These are phyloP conservation scores for Catenaria anguillulae DNA, from an alignment of 371 early-diverging fungal species.

Conservation along the genomic window DNA sequence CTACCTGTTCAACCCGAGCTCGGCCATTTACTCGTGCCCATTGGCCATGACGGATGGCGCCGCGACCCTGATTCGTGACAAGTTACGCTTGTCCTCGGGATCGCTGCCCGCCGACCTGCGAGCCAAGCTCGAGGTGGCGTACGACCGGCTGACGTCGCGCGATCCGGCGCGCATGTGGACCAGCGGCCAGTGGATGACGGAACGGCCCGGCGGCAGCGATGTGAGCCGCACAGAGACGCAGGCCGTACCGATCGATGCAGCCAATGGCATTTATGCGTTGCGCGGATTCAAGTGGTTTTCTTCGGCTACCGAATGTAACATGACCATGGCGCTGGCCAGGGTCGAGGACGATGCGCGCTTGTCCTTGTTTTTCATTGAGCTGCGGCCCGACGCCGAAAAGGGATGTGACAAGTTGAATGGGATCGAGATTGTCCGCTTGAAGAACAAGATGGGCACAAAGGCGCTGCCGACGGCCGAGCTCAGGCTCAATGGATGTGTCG, in stretches of 20 bases:
- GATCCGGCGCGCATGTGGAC: constrained; percentile 42
- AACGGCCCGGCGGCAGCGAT: constrained; percentile 50
- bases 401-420: constrained; percentile 38
- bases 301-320: constrained; percentile 49
- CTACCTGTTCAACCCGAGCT: constrained; percentile 37
- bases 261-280: constrained; percentile 28
- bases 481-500: constrained; percentile 37
- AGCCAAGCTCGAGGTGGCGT: constrained; percentile 30
- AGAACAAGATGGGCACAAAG: constrained; percentile 51
- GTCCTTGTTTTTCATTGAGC: constrained; percentile 40
- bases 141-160: constrained; percentile 41
- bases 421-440: constrained; percentile 42
- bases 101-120: background rate
- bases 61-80: background rate
- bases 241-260: constrained; percentile 27
- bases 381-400: constrained; percentile 25
- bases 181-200: constrained; percentile 64
- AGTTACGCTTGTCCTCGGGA: background rate
- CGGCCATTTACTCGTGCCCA: constrained; percentile 45
- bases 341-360: constrained; percentile 31
- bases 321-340: constrained; percentile 47
- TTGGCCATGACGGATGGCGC: constrained; percentile 45
- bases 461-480: constrained; percentile 58
- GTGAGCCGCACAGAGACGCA: constrained; percentile 34
- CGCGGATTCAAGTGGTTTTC: constrained; percentile 60